Evolutionary conservation across 169 alveolate species (phyloP).

Genomic region (Eimeria acervulina): DNA sequence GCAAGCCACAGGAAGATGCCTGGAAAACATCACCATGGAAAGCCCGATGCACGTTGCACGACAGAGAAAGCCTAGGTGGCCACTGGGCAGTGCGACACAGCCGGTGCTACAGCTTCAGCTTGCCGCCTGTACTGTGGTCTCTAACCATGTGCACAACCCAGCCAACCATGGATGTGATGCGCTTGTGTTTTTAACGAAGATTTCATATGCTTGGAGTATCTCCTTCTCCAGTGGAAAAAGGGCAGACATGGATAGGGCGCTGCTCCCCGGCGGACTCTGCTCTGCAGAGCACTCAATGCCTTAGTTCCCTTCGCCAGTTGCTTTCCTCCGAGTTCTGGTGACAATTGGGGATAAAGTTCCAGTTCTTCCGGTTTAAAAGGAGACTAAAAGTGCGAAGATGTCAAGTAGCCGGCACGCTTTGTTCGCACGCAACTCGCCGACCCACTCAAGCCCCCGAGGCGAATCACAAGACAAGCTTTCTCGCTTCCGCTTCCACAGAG

Average conservation of each 20-base stretch:
- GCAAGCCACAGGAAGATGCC: not conserved
- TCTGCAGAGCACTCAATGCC: slow-evolving; percentile 7
- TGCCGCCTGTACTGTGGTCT: not conserved
- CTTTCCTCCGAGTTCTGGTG: slow-evolving; percentile 27
- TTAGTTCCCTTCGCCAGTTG: slow-evolving; percentile 1
- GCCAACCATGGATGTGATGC: not conserved
- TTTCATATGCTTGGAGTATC: not conserved
- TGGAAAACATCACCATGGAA: not conserved
- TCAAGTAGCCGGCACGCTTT: not conserved
- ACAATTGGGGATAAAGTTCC: slow-evolving; percentile 8
- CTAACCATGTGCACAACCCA: not conserved
- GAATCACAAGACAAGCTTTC: slow-evolving; percentile 15
- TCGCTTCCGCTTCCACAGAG: slow-evolving; percentile 11
- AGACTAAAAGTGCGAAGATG: not conserved
- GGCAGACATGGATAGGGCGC: slow-evolving; percentile 2
- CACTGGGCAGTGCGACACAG: not conserved
- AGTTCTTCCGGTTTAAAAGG: not conserved
- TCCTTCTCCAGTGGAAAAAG: not conserved
- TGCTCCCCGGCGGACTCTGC: slow-evolving; percentile 17
- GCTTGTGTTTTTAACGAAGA: not conserved
- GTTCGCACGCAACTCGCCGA: slow-evolving; percentile 33
- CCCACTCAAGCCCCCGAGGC: slow-evolving; percentile 72
- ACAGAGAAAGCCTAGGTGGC: not conserved
- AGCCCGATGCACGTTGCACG: not conserved
- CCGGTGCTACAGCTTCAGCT: slow-evolving; percentile 19